These are phyloP conservation scores for Rhododendron ovatum DNA, from an alignment of 148 eudicot species.

Conservation along the genomic window DNA sequence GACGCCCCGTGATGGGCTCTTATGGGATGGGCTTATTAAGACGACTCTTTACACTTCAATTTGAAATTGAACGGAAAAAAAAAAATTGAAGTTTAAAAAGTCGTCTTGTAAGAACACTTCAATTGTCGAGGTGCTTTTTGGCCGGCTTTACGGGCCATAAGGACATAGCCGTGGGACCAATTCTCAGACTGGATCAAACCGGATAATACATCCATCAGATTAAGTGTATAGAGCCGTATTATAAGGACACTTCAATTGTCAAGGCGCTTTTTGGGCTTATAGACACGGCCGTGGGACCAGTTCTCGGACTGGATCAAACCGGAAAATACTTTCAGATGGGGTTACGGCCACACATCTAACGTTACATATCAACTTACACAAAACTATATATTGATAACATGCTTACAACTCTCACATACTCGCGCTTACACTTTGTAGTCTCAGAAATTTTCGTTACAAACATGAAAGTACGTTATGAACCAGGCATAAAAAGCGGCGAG, in stretches of 20 bases:
- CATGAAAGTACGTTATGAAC: too few relatives aligned
- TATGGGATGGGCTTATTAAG: not conserved
- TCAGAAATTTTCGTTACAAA: not conserved
- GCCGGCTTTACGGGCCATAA: not conserved
- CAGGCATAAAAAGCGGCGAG: too few relatives aligned
- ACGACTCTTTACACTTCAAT: too few relatives aligned
- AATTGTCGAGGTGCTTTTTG: too few relatives aligned
- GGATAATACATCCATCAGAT: too few relatives aligned
- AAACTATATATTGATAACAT: not conserved
- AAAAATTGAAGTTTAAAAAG: too few relatives aligned
- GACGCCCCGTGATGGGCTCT: not conserved
- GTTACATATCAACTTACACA: not conserved
- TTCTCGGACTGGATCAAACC: not conserved
- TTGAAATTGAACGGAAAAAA: too few relatives aligned
- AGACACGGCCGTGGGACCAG: not conserved
- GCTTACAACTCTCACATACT: not conserved
- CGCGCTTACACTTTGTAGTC: not conserved
- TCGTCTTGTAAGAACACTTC: too few relatives aligned
- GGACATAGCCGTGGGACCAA: not conserved
- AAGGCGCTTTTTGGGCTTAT: not conserved
- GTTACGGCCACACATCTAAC: not conserved
- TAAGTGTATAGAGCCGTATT: too few relatives aligned
- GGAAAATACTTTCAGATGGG: not conserved
- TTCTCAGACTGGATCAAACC: not conserved
- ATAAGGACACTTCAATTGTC: too few relatives aligned